Conservation (phyloP, 176 grass and related monocot species). For the Echinochloa phyllopogon region DNA sequence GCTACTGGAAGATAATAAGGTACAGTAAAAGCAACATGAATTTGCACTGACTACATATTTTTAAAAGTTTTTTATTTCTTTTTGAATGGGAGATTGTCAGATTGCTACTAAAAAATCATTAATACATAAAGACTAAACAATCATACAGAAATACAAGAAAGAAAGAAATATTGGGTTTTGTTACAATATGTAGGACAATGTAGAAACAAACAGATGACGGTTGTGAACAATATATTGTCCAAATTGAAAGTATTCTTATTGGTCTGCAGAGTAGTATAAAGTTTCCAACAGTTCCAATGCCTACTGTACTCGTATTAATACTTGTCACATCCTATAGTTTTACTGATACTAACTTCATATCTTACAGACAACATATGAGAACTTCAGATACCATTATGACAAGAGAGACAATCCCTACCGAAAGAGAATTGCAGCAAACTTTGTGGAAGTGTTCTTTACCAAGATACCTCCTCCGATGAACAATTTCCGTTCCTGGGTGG, state of each 20-base stretch:
- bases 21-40: not conserved
- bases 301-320: not conserved
- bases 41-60: not conserved
- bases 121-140: not conserved
- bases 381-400: constrained; percentile 63
- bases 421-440: constrained; percentile 56
- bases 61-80: not conserved
- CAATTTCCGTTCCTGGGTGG: constrained; percentile 57
- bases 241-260: not conserved
- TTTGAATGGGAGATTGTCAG: not conserved
- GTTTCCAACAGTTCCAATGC: not conserved
- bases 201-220: not conserved
- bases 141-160: not conserved
- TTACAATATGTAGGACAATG: not conserved
- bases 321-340: constrained; percentile 4
- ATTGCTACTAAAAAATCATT: not conserved
- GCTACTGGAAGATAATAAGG: constrained; percentile 16
- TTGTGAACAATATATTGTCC: not conserved
- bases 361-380: constrained; percentile 76
- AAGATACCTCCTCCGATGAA: constrained; percentile 63
- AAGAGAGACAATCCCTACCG: constrained; percentile 69
- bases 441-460: constrained; percentile 57
- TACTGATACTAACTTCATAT: not conserved
- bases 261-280: not conserved
- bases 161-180: not conserved